A percentile compares a stretch with the other conserved stretches of the same genome.
Conservation (phyloP, 768 basidiomycete genomes). For the Lanmaoa pseudosensibilis region DNA sequence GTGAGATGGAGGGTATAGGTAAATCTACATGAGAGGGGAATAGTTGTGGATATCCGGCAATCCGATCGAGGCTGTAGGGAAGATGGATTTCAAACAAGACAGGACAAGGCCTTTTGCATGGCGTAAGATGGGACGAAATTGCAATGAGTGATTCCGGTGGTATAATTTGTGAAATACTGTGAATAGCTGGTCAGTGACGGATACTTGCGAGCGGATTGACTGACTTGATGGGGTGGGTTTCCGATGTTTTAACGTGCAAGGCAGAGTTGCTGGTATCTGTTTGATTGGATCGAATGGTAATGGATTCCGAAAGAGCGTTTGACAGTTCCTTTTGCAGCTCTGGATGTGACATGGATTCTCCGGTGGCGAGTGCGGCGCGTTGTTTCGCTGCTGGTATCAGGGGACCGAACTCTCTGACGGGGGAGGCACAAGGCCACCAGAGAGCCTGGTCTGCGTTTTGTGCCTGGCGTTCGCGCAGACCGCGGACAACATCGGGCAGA, state of each 20-base stretch:
- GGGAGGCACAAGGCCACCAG: slow-evolving; percentile 49
- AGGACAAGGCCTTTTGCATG: slow-evolving; percentile 19
- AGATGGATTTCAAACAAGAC: slow-evolving; percentile 39
- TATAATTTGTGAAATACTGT: slow-evolving; percentile 57
- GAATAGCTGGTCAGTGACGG: background rate
- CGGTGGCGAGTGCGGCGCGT: slow-evolving; percentile 23
- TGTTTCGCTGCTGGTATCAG: slow-evolving; percentile 25
- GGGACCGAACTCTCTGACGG: background rate
- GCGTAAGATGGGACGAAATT: slow-evolving; percentile 39
- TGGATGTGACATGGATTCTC: slow-evolving; percentile 14
- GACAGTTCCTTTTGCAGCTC: slow-evolving; percentile 50
- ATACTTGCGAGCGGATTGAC: slow-evolving; percentile 19
- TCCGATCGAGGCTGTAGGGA: slow-evolving; percentile 33
- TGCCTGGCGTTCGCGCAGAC: slow-evolving; percentile 54
- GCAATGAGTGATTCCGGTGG: slow-evolving; percentile 48
- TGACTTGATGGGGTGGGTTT: slow-evolving; percentile 82
- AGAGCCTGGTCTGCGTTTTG: slow-evolving; percentile 35
- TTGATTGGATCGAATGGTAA: slow-evolving; percentile 5
- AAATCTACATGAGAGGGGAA: slow-evolving; percentile 42
- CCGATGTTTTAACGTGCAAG: slow-evolving; percentile 61
- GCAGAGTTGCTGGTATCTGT: background rate
- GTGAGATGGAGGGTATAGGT: slow-evolving; percentile 21
- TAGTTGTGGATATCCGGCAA: slow-evolving; percentile 44
- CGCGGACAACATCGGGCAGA: slow-evolving; percentile 55
- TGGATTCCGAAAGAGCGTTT: slow-evolving; percentile 54